Base-by-base conservation (phyloP, 495 filamentous ascomycete species). In the Penicillium ochrochloron region DNA sequence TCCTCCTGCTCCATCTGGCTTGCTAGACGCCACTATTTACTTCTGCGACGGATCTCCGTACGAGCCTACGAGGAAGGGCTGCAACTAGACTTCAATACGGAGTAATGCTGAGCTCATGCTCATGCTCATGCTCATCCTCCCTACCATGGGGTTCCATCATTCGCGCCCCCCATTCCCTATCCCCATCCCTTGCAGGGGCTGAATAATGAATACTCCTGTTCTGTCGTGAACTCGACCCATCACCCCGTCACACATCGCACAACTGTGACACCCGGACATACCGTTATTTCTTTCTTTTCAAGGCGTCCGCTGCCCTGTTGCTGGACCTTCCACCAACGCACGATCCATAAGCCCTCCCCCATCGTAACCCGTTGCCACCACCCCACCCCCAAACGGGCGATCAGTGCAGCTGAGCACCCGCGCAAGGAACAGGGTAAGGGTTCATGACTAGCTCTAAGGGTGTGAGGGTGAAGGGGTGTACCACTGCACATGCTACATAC, bases 101-200 rank as follows among this genome's bases (percentile, higher is more conserved):
- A 21, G 44, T 25, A 21, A 21, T 48, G 9, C 42, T 46, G 12
- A 41, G 14, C 5, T 5, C 37, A 33, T 33, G 2, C 25, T 27
- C 37, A 33, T 33, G 2, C 25, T 27, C 42, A 46, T 21, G 7
- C 8, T 25, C 44, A 21, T 48, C 44, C 44, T 21, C n/a, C 53
- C 48, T 52, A 5, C 31, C n/a, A n/a, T 17, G 57, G 57, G 8
- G 31, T 33, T 23, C 19, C 44, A 27, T 23, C 10, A 12, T 48
- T 48, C 19, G 44, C 23, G 21, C 9, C 21, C 42, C 42, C 21
- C 15, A 37, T 34, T 34, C 58, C 44, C 8, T 14, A 19, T 35
- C 2, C 27, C 29, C 10, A 23, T 59, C 39, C 59, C 64, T 61
- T 63, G 66, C 69, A 71, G 69, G 69, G 69, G 69, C 61, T 58